Base-by-base conservation (phyloP, 208 protist species). In the Acanthamoeba royreba region DNA sequence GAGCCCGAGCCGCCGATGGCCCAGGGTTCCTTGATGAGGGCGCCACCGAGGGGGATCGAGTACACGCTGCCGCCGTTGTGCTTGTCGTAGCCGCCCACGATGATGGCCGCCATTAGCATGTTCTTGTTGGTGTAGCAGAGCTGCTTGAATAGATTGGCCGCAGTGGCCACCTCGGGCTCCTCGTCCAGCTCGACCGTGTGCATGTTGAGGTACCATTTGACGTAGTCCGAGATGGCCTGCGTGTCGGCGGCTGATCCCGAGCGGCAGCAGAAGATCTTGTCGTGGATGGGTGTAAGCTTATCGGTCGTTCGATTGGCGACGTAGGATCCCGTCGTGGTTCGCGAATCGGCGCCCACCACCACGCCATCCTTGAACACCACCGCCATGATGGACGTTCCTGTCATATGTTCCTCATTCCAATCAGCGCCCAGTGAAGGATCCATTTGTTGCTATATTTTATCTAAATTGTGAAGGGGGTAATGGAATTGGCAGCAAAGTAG, bases 181-280 rank as follows among this genome's bases (percentile, higher is more conserved):
- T 96, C 94, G 35, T 97, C 98, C 19, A 98, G 95, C 94, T 99
- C 98, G 31, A 97, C 55, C 19, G 95, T 96, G 72, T 97, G 95
- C 81, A 98, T 92, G 46, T 95, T 63, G 19, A 98, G 61, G 89
- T 96, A 97, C 49, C 97, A 96, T 46, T 77, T 94, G 46, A 98
- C 96, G 89, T 97, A 97, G 66, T 98, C 97, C 35, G 96, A 77
- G 28, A 98, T 93, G 38, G 96, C 96, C 94, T 99, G 99, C 38
- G 99, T 99, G 95, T 99, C 99, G 8, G 99, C 99, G 31, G 99
- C 98, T 42, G 98, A 99, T 53, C 99, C 99, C 89, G 98, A 99
- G 61, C 99, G 98, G 96, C 98, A 99, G 94, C 98, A 99, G 95
- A 98, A 99, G 74, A 99, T 99, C 58, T 98, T 97, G 87, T 99